These are phyloP conservation scores for Fusarium goolgardi DNA, from an alignment of 2,329 filamentous ascomycete species.

Conservation along the genomic window DNA sequence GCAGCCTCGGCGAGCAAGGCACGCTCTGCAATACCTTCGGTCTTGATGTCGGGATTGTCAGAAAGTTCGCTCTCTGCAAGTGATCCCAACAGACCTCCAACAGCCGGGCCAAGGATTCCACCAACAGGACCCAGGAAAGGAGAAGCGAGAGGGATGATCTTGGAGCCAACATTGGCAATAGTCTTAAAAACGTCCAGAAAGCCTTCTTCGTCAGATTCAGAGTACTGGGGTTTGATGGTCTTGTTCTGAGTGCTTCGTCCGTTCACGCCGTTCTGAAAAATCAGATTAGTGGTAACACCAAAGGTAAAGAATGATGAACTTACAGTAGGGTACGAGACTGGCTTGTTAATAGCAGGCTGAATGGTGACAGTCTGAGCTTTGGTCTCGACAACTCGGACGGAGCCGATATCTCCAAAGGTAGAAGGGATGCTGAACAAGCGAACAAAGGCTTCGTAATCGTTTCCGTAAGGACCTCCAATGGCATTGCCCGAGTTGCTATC, in stretches of 20 bases:
- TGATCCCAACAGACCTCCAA: slow-evolving; percentile 9
- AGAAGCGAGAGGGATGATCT: slow-evolving; percentile 6
- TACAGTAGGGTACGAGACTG: background rate
- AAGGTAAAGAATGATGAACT: background rate
- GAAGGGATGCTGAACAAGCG: slow-evolving; percentile 19
- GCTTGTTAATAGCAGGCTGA: background rate
- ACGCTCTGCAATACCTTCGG: slow-evolving; percentile 33
- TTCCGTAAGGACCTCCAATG: slow-evolving; percentile 41
- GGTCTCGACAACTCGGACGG: slow-evolving; percentile 13
- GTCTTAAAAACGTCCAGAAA: slow-evolving; percentile 43
- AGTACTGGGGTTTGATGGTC: background rate
- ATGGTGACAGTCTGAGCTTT: background rate
- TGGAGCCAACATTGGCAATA: slow-evolving; percentile 19
- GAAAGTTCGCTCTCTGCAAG: background rate
- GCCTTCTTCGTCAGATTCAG: slow-evolving; percentile 24
- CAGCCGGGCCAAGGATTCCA: background rate
- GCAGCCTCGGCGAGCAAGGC: slow-evolving; percentile 41
- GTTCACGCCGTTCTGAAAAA: background rate
- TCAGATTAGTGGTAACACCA: background rate
- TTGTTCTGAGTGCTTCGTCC: background rate
- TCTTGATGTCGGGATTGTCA: background rate
- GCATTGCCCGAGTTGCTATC: slow-evolving; percentile 47
- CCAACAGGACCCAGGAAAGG: background rate
- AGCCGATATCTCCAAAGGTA: slow-evolving; percentile 1
- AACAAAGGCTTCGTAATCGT: slow-evolving; percentile 40